Percentiles rank a stretch among this genome's conserved stretches.
These are phyloP conservation scores for Cryphonectria radicalis DNA, from an alignment of 2,329 filamentous ascomycete genomes.

Conservation along the genomic window DNA sequence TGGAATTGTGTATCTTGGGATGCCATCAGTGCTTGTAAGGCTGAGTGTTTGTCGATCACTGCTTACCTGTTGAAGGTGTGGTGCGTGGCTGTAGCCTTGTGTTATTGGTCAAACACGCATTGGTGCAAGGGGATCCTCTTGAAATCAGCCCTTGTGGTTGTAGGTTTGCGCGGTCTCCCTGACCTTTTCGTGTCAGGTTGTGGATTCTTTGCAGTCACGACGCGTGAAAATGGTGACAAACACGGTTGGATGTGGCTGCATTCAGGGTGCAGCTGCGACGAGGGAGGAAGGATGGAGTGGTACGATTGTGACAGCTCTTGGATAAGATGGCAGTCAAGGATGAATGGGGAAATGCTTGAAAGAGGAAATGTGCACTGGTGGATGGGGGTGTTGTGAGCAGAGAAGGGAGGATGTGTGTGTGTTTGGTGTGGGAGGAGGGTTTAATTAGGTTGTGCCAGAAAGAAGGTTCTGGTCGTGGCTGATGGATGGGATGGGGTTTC, in stretches of 20 bases:
- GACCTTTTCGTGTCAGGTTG: not conserved
- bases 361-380: not conserved
- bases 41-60: not conserved
- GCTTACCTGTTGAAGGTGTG: not conserved
- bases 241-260: not conserved
- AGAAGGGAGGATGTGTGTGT: not conserved
- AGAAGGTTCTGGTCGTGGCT: not conserved
- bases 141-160: not conserved
- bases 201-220: not conserved
- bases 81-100: not conserved
- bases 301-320: not conserved
- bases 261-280: not conserved
- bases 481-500: not conserved
- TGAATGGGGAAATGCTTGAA: not conserved
- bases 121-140: not conserved
- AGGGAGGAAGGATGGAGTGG: no score
- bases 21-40: not conserved
- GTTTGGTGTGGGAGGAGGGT: not conserved
- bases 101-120: not conserved
- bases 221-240: not conserved
- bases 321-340: not conserved
- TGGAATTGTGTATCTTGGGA: not conserved
- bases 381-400: not conserved
- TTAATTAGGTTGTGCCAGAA: not conserved
- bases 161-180: not conserved